Evolutionary conservation across 75 land plant genomes (phyloP).

Genomic region (Selaginella moellendorffii): DNA sequence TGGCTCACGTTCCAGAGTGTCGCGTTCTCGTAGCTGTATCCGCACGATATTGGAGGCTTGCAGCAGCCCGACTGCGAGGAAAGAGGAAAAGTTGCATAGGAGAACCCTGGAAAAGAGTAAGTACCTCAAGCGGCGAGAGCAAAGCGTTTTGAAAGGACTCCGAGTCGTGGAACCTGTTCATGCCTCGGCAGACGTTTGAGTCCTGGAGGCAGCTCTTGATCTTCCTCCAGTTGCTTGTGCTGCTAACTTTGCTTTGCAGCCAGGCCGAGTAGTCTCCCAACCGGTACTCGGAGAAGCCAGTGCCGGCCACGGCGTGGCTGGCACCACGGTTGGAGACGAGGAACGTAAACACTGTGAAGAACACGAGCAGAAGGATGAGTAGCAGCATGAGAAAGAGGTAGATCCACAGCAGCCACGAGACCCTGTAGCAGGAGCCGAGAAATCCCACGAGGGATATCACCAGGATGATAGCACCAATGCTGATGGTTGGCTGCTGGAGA

Average conservation of each 20-base stretch:
- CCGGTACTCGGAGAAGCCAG: background rate
- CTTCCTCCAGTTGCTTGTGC: background rate
- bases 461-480: background rate
- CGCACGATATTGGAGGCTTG: background rate
- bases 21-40: background rate
- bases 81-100: background rate
- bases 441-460: conserved; percentile 19
- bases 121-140: background rate
- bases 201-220: background rate
- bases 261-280: background rate
- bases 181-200: background rate
- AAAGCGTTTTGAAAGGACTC: background rate
- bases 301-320: background rate
- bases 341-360: conserved; percentile 31
- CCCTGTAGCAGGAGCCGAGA: conserved; percentile 31
- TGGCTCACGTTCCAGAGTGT: background rate
- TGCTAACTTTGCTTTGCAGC: background rate
- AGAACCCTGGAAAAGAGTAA: background rate
- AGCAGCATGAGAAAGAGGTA: conserved; percentile 35
- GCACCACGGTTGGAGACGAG: conserved; percentile 25
- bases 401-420: conserved; percentile 22
- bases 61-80: background rate
- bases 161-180: background rate
- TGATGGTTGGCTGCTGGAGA: background rate
- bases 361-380: conserved; percentile 24